Evolutionary conservation across 495 filamentous ascomycete species (phyloP), one percentile per base, ranked within the genome.

Genomic region (Lasiosphaeris hirsuta): DNA sequence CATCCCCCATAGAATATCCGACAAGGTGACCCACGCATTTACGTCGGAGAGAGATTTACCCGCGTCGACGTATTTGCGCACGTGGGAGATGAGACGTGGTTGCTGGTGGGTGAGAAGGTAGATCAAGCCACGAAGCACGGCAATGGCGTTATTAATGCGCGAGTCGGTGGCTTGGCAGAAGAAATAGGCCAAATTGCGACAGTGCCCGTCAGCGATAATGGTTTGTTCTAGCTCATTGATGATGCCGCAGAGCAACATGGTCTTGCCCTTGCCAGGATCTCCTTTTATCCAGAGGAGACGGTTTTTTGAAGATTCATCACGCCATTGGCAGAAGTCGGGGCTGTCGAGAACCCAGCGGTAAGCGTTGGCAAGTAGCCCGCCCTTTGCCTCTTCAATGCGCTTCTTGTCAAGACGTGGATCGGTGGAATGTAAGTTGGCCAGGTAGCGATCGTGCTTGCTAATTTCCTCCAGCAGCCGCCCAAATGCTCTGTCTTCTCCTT

Each of bases 131-230:
- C 74, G 67, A 4, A 80, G 58, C 0, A 78, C 69, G 8, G 71
- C 63, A 6, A 65, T 70, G n/a, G 74, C 69, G 53, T 69, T 75
- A 56, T 75, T 74, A 18, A 79, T 51, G 9, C 63, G 58, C 0
- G 34, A 8, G 39, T 75, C 58, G 10, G 70, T 67, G 39, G 61
- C 69, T 54, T 78, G 69, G 53, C 72, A 79, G 55, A 80, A 78
- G 63, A 80, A 79, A 61, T 70, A 80, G 23, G 69, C 71, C 10
- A 79, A 45, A 15, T 10, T n/a, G n/a, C n/a, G n/a, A n/a, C n/a
- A n/a, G n/a, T n/a, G n/a, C n/a, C n/a, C n/a, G n/a, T n/a, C n/a
- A n/a, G n/a, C n/a, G n/a, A n/a, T n/a, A n/a, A n/a, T n/a, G n/a
- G n/a, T n/a, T n/a, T n/a, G n/a, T n/a, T n/a, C n/a, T 14, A 48